These are phyloP conservation scores for Fusarium denticulatum DNA, from an alignment of 2,329 filamentous ascomycete species.

Conservation along the genomic window DNA sequence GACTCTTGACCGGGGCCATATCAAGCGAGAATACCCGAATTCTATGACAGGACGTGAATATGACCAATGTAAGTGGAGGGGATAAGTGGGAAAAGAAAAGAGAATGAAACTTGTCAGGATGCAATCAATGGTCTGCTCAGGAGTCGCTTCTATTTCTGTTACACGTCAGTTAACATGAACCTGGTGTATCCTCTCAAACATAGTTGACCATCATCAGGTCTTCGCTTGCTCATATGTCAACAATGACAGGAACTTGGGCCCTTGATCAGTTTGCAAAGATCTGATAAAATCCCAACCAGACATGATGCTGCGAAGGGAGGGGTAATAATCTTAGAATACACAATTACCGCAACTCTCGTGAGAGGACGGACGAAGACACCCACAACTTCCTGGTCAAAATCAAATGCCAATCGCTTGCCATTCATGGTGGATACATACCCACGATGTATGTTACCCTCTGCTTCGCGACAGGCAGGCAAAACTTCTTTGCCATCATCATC, in stretches of 20 bases:
- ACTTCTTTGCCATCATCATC: not conserved
- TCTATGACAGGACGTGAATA: not conserved
- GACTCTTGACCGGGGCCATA: not conserved
- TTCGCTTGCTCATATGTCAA: constrained; percentile 15
- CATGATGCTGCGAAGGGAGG: not conserved
- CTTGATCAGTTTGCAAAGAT: constrained; percentile 15
- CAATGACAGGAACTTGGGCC: constrained; percentile 7
- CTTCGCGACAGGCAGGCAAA: not conserved
- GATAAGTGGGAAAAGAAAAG: not conserved
- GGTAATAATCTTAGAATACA: not conserved
- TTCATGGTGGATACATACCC: not conserved
- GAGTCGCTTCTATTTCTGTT: constrained; percentile 11
- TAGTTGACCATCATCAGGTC: constrained; percentile 5
- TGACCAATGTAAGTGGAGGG: not conserved
- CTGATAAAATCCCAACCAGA: constrained; percentile 19
- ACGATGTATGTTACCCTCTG: not conserved
- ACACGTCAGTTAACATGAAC: constrained; percentile 5
- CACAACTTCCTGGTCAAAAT: not conserved
- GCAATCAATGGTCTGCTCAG: not conserved
- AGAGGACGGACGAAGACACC: not conserved
- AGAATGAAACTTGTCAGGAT: constrained; percentile 8
- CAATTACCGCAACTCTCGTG: not conserved
- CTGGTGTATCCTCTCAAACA: constrained; percentile 19
- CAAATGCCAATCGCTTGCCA: not conserved
- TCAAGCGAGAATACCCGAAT: not conserved